Evolutionary conservation across 352 stramenopile species (phyloP), one percentile per base, ranked within the genome.

Genomic region (Peronospora tabacina): DNA sequence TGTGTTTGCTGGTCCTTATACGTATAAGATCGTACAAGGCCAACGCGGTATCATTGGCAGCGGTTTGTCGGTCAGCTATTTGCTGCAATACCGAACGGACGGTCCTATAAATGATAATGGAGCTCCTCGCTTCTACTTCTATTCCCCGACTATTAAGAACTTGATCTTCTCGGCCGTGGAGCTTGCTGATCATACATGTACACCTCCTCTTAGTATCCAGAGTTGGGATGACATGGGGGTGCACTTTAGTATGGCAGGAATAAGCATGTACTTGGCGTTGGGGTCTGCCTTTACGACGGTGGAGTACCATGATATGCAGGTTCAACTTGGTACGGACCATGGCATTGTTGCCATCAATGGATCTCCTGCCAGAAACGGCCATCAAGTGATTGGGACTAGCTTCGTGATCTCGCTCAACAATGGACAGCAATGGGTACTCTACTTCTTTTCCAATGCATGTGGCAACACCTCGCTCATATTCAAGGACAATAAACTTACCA

Each of bases 51-150:
- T 50, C n/a, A 66, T 74, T 34, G 64, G 63, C 12, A 66, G 69
- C 24, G 76, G 79, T 0, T 52, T 90, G 12, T 82, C 75, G 1
- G 62, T 75, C 46, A 82, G 68, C 30, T 89, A 92, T 43, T 67
- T 90, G 47, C 60, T 71, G 33, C 72, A 92, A 57, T 90, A 87
- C 63, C 70, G 78, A 16, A 52, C 63, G 16, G 72, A 88, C 33
- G 79, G 79, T 0, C 77, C 76, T 0, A 49, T 63, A 12, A 90
- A 92, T 44, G 82, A 87, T 40, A 90, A 92, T 48, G 78, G 66
- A 48, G 82, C 76, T n/a, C 73, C 85, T 44, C 79, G 72, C n/a
- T 92, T 82, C 62, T 90, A 90, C 63, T 92, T 81, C 38, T 90
- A 85, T 46, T 70, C 78, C 7, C 68, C 75, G 15, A 81, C 67